Evolutionary conservation across 257 asterid genomes (phyloP).

Genomic region (Lavandula angustifolia): DNA sequence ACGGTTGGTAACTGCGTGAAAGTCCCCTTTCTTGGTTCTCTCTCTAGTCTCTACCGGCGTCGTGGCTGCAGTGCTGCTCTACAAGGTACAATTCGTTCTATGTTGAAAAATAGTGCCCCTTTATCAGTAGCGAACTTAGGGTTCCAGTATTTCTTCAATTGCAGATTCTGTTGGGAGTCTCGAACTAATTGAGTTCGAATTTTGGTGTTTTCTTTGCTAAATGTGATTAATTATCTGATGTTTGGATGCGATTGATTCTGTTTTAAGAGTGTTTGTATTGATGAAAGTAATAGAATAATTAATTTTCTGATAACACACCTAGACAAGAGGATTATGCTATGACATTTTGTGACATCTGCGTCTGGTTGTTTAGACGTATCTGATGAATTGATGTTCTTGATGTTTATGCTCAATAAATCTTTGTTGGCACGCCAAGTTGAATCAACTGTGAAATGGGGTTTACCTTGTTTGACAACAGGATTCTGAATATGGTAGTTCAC

Average conservation of each 20-base stretch:
- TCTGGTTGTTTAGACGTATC: slow-evolving; percentile 3
- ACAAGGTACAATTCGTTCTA: slow-evolving; percentile 48
- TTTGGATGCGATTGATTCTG: not conserved
- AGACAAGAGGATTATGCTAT: not conserved
- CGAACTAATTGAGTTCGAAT: slow-evolving; percentile 16
- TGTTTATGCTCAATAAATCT: not conserved
- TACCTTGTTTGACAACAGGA: slow-evolving; percentile 40
- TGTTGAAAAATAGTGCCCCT: not conserved
- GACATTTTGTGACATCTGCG: not conserved
- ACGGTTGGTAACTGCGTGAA: slow-evolving; percentile 58
- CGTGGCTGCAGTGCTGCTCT: slow-evolving; percentile 79
- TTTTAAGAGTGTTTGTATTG: not conserved
- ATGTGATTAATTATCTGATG: not conserved
- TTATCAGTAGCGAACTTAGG: slow-evolving; percentile 10
- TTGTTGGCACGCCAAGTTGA: not conserved
- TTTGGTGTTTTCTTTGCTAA: slow-evolving; percentile 18
- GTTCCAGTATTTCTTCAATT: slow-evolving; percentile 5
- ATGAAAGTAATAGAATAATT: not conserved
- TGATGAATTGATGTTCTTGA: not conserved
- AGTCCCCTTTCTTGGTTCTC: slow-evolving; percentile 58
- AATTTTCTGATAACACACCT: not conserved
- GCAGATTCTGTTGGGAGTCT: not conserved
- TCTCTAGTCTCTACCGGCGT: slow-evolving; percentile 60
- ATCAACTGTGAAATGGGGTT: slow-evolving; percentile 19
- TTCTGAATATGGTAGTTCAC: slow-evolving; percentile 38